Percentiles rank a stretch among this genome's conserved stretches.
Evolutionary conservation across 257 asterid genomes (phyloP).

Genomic region (Solanum gandarillasii): DNA sequence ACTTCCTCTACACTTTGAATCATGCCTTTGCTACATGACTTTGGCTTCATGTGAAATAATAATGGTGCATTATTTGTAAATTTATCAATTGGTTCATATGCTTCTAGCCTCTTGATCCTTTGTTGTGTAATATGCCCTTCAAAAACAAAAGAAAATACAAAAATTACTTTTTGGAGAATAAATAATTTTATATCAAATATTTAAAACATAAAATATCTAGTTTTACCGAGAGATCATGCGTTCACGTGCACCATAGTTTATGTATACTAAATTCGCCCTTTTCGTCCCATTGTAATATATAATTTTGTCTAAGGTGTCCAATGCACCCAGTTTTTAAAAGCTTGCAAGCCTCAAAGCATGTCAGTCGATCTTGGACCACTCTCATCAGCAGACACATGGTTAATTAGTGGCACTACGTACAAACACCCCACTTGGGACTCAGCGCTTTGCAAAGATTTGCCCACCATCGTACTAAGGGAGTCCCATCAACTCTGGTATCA

Average conservation of each 20-base stretch:
- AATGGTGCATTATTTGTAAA: slow-evolving; percentile 3
- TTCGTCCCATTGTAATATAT: not conserved
- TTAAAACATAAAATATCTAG: not conserved
- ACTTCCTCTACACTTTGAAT: slow-evolving; percentile 62
- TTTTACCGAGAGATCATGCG: not conserved
- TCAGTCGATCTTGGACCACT: not conserved
- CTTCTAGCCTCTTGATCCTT: slow-evolving; percentile 35
- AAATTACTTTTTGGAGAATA: not conserved
- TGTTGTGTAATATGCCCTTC: not conserved
- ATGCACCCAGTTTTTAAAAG: not conserved
- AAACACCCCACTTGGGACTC: not conserved
- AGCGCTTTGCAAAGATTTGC: not conserved
- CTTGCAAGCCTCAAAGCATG: not conserved
- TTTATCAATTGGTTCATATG: slow-evolving; percentile 26
- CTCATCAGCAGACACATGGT: not conserved
- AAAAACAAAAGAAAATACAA: not conserved
- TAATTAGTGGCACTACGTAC: not conserved
- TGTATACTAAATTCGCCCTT: not conserved
- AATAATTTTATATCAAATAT: not conserved
- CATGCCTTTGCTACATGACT: slow-evolving; percentile 50
- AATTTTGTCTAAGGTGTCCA: not conserved
- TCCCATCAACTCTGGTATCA: not conserved
- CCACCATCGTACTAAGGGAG: too few relatives aligned
- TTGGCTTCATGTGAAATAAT: not conserved
- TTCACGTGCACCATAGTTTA: not conserved